A percentile compares a stretch with the other conserved stretches of the same genome.
Evolutionary conservation across 352 stramenopile genomes (phyloP).

Genomic region (Phytophthora ohioensis): DNA sequence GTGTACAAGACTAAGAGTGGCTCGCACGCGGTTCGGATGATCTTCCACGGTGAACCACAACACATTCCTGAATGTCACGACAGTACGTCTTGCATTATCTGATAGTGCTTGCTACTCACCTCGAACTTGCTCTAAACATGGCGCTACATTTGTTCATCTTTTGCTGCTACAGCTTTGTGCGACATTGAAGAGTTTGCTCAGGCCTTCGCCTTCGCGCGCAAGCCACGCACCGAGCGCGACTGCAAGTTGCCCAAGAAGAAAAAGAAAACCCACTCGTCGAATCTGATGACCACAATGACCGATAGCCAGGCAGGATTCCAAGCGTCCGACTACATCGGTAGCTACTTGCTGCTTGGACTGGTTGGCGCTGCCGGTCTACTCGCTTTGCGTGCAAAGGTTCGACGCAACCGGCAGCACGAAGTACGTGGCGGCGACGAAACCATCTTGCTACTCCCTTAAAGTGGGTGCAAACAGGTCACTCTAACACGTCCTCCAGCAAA

Average conservation of each 20-base stretch:
- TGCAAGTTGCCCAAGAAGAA: conserved; percentile 54
- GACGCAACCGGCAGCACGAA: conserved; percentile 37
- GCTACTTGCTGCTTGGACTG: conserved; percentile 65
- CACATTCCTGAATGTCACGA: conserved; percentile 75
- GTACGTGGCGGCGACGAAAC: conserved; percentile 20
- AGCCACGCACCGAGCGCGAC: conserved; percentile 53
- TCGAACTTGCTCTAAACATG: not conserved
- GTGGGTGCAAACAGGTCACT: not conserved
- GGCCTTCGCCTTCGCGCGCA: conserved; percentile 66
- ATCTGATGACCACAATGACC: conserved; percentile 29
- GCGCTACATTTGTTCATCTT: conserved; percentile 15
- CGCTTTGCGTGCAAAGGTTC: conserved; percentile 47
- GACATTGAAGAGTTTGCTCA: conserved; percentile 68
- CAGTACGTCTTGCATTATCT: conserved; percentile 46
- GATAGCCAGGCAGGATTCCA: conserved; percentile 17
- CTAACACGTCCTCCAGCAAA: not conserved
- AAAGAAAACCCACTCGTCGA: conserved; percentile 30
- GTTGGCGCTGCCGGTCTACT: conserved; percentile 62
- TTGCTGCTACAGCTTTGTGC: conserved; percentile 50
- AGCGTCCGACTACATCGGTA: conserved; percentile 59
- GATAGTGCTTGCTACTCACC: not conserved
- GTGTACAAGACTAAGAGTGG: conserved; percentile 80
- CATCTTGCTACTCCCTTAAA: conserved; percentile 43
- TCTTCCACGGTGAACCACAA: conserved; percentile 82
- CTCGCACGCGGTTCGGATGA: conserved; percentile 64